A percentile compares a stretch with the other conserved stretches of the same genome.
Conservation (phyloP, 257 asterid genomes). For the Coffea eugenioides region DNA sequence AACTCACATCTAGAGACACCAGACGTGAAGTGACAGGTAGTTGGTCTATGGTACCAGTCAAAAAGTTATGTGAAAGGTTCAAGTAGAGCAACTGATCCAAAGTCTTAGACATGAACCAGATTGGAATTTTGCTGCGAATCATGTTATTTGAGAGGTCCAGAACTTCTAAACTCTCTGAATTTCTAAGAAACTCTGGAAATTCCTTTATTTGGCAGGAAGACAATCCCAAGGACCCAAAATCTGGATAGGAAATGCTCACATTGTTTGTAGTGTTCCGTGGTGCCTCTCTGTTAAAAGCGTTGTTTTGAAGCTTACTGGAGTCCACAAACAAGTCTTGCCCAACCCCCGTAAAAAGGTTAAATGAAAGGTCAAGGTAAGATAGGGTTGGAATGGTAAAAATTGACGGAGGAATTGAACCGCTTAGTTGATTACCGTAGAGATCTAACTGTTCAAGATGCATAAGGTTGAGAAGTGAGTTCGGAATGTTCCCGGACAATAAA, state of each 20-base stretch:
- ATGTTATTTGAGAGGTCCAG: conserved; percentile 14
- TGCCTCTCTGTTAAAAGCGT: not conserved
- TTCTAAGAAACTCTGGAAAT: conserved; percentile 7
- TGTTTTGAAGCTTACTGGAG: too few species aligned
- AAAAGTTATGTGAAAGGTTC: too few species aligned
- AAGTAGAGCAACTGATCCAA: rapidly evolving
- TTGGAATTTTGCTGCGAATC: conserved; percentile 4
- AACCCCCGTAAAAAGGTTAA: conserved; percentile 20
- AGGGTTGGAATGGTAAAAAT: conserved; percentile 2
- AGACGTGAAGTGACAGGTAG: too few species aligned
- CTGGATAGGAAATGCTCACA: not conserved
- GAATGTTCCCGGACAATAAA: too few species aligned
- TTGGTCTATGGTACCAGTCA: too few species aligned
- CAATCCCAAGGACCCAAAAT: not conserved
- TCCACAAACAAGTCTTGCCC: not conserved
- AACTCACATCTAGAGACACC: too few species aligned
- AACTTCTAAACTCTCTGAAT: not conserved
- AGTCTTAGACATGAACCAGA: not conserved
- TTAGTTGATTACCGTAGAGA: not conserved
- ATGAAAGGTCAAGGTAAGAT: not conserved
- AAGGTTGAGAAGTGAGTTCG: not conserved
- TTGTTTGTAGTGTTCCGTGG: not conserved
- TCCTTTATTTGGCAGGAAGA: conserved; percentile 10
- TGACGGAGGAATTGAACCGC: conserved; percentile 16
- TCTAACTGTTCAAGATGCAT: not conserved